phyloP scores from a whole-genome alignment of 257 asterid species.

The Primulina tabacum region DNA sequence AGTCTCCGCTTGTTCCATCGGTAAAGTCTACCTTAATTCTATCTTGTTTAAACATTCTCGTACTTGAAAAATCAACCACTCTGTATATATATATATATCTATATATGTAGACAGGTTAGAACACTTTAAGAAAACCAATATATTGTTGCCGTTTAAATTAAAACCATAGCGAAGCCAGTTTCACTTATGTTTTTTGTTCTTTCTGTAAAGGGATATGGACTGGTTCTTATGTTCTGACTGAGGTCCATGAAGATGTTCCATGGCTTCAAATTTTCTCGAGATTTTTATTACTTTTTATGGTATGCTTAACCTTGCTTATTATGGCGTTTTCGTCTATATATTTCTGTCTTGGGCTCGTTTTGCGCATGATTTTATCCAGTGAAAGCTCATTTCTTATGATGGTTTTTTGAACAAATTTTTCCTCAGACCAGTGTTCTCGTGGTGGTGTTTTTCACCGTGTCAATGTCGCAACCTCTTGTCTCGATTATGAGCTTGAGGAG shows the following conservation, averaged over 20 bases:
- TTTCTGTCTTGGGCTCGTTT: conserved; percentile 7
- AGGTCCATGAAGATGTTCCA: conserved; percentile 55
- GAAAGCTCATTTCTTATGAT: not conserved
- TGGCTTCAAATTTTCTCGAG: conserved; percentile 71
- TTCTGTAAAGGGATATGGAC: conserved; percentile 58
- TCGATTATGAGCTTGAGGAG: conserved; percentile 61
- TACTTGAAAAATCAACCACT: not conserved
- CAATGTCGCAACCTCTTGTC: conserved; percentile 75
- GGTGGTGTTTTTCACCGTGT: conserved; percentile 66
- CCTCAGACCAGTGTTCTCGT: conserved; percentile 68
- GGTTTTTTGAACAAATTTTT: conserved; percentile 21
- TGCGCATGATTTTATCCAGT: not conserved
- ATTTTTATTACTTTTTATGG: conserved; percentile 52
- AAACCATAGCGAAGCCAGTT: not conserved
- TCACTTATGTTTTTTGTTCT: conserved; percentile 20
- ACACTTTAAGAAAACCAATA: too few relatives aligned
- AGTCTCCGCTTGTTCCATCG: conserved; percentile 59
- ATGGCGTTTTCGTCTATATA: conserved; percentile 12
- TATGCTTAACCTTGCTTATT: conserved; percentile 30
- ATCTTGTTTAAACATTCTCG: not conserved
- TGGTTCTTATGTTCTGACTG: conserved; percentile 61
- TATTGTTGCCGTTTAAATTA: too few relatives aligned
- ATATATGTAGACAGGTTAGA: too few relatives aligned
- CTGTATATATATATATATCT: too few relatives aligned
- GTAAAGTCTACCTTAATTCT: conserved; percentile 27